Evolutionary conservation across 345 rosid genomes (phyloP), one percentile per base, ranked within the genome.

Genomic region (Cardamine resedifolia): DNA sequence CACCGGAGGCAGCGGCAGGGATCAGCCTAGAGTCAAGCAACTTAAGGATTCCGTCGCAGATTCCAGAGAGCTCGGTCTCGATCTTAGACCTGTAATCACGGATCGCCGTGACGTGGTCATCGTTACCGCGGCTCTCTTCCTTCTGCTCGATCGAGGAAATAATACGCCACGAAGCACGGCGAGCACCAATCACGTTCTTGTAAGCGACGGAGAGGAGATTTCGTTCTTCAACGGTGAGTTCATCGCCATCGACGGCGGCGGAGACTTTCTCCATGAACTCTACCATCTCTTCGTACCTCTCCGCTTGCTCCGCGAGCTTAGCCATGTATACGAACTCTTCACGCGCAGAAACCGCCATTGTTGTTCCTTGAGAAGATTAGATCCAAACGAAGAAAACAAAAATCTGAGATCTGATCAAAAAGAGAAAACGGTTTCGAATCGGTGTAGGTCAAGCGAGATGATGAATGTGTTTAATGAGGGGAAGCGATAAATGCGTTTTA

Each of bases 291-390:
- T 93, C 96, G 79, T 93, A 90, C 21, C 96, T 88, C 83, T 94
- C 97, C n/a, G 97, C 98, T 75, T 91, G 97, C 85, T 94, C 96
- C 10, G 98, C 96, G 16, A 94, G 96, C 83, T 94, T 94, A 5
- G 97, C 95, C 98, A 94, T 88, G 92, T 91, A 94, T 6, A 94
- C 96, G 71, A 68, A 73, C 70, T 94, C 96, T 58, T 94, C 97
- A 59, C 96, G 96, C 4, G 92, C 73, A 5, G 92, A 79, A 11
- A 80, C 63, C 3, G 87, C 81, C 90, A 80, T 87, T 80, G 77
- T 57, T 27, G 24, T 7, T 16, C 24, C 34, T 62, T 19, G 16
- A 36, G 24, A 44, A 23, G 34, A 23, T 45, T 31, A 36, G 51
- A 65, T 64, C 19, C 0, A 71, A 19, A 19, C 15, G 5, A 28